These are phyloP conservation scores for Tephrocybe sp. DNA, from an alignment of 768 basidiomycete species.

Conservation along the genomic window DNA sequence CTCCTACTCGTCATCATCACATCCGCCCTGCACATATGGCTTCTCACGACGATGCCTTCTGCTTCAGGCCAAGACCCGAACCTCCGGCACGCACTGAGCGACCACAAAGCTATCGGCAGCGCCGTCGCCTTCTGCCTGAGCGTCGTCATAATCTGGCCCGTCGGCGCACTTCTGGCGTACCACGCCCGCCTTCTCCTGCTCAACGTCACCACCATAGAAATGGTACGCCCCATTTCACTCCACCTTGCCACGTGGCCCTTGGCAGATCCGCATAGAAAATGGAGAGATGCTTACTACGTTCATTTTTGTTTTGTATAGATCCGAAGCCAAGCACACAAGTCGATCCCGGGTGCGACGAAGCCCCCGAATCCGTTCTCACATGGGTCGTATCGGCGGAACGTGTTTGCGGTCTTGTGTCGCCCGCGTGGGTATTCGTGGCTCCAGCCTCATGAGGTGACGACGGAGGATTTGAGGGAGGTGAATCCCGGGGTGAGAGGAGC, in stretches of 20 bases:
- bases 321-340: constrained; percentile 79
- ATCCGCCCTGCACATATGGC: constrained; percentile 76
- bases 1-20: constrained; percentile 78
- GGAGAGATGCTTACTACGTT: no score
- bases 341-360: constrained; percentile 47
- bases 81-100: constrained; percentile 44
- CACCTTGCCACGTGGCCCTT: no score
- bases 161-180: constrained; percentile 74
- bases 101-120: constrained; percentile 59
- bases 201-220: constrained; percentile 96
- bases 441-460: constrained; percentile 53
- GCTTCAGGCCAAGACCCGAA: constrained; percentile 28
- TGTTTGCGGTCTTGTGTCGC: constrained; percentile 74
- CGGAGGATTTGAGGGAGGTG: constrained; percentile 68
- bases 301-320: constrained; percentile 47
- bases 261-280: no score
- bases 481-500: constrained; percentile 57
- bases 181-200: constrained; percentile 84
- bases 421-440: constrained; percentile 83
- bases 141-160: constrained; percentile 77
- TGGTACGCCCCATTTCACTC: no score
- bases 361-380: constrained; percentile 89
- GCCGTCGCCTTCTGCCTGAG: constrained; percentile 77
- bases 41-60: constrained; percentile 48
- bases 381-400: constrained; percentile 70